Conservation (phyloP, 257 asterid genomes). For the Lavandula angustifolia region DNA sequence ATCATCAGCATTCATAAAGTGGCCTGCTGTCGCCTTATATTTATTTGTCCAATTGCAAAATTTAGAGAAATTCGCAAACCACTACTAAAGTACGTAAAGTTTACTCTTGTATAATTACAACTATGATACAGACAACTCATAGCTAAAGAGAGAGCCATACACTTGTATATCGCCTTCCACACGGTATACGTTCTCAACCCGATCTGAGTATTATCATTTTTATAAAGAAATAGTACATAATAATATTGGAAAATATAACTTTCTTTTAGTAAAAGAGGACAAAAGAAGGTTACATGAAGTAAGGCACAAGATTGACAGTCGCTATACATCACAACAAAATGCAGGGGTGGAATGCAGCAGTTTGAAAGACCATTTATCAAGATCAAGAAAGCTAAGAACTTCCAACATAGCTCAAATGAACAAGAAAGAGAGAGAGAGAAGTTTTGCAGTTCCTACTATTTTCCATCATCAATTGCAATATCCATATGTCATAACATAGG, state of each 20-base stretch:
- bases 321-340: conserved; percentile 26
- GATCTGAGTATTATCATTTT: no score
- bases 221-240: no score
- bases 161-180: no score
- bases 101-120: no score
- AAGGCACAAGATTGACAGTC: conserved; percentile 21
- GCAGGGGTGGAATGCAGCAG: neutral
- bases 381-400: conserved; percentile 7
- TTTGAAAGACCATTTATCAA: neutral
- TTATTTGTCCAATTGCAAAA: no score
- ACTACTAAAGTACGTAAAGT: no score
- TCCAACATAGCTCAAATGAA: neutral
- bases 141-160: no score
- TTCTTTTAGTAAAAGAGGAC: neutral
- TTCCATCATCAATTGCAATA: conserved; percentile 21
- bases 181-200: no score
- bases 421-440: conserved; percentile 14
- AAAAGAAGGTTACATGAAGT: neutral
- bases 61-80: no score
- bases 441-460: conserved; percentile 27
- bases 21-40: neutral
- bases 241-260: neutral
- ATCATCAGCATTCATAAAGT: neutral
- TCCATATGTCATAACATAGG: conserved; percentile 22
- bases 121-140: no score